Percentiles rank a stretch among this genome's conserved stretches.
Evolutionary conservation across 2,329 filamentous ascomycete genomes (phyloP).

Genomic region (Aureobasidium musti): DNA sequence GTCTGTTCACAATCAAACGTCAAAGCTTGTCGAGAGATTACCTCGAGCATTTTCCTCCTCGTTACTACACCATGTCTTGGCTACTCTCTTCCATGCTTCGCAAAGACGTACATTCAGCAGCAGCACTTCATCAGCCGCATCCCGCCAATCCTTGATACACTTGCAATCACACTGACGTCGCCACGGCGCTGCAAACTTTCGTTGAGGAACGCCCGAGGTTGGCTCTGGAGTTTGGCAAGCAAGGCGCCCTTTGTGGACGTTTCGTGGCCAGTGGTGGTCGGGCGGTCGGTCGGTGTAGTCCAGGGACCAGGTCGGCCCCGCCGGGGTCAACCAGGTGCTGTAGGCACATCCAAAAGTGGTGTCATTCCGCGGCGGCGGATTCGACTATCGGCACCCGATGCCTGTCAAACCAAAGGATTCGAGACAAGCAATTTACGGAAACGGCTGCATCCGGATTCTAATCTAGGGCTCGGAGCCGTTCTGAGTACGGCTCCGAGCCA

Average conservation of each 20-base stretch:
- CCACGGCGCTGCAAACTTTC: background rate
- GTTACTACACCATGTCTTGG: background rate
- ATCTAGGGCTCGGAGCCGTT: too few relatives aligned
- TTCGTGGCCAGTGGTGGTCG: too few relatives aligned
- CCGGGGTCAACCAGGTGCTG: background rate
- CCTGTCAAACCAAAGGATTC: background rate
- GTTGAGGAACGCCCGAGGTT: background rate
- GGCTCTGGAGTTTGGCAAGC: background rate
- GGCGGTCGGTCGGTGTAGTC: background rate
- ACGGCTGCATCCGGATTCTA: background rate
- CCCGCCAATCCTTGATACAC: too few relatives aligned
- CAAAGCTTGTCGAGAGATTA: too few relatives aligned
- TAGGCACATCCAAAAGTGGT: background rate
- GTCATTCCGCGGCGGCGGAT: background rate
- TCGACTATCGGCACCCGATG: background rate
- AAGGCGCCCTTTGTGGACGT: background rate
- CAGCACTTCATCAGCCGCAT: background rate
- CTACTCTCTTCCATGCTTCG: background rate
- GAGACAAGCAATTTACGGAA: background rate
- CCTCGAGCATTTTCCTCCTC: too few relatives aligned
- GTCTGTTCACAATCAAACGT: too few relatives aligned
- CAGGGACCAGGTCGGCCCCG: background rate
- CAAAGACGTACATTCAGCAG: background rate
- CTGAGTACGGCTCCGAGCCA: too few relatives aligned
- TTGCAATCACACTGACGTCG: background rate